These are phyloP conservation scores for Leptosphaerulina australis DNA, from an alignment of 2,329 filamentous ascomycete genomes.

Conservation along the genomic window DNA sequence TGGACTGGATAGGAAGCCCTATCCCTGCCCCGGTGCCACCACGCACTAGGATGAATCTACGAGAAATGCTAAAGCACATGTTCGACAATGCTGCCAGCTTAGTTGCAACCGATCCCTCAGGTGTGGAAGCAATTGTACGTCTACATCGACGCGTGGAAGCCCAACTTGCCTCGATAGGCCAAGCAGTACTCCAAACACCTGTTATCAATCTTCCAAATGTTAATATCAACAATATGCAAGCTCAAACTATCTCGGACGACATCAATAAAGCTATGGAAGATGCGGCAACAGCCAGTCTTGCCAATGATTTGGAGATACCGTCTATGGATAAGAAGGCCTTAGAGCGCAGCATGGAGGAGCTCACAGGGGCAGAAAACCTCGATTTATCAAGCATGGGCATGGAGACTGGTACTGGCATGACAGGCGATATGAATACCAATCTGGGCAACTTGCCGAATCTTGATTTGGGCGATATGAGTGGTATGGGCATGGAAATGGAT, in stretches of 20 bases:
- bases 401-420: conserved; percentile 30
- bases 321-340: conserved; percentile 43
- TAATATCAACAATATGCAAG: conserved; percentile 36
- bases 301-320: conserved; percentile 39
- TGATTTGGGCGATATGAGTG: conserved; percentile 38
- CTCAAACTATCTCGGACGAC: conserved; percentile 36
- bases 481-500: conserved; percentile 39
- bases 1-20: conserved; percentile 43
- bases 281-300: conserved; percentile 41
- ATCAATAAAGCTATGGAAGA: conserved; percentile 47
- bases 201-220: conserved; percentile 39
- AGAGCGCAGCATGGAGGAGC: conserved; percentile 41
- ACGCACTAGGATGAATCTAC: conserved; percentile 59
- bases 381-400: conserved; percentile 42
- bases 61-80: conserved; percentile 64
- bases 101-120: conserved; percentile 61
- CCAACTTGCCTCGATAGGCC: conserved; percentile 56
- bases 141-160: conserved; percentile 69
- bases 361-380: conserved; percentile 34
- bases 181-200: conserved; percentile 32
- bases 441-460: conserved; percentile 37
- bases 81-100: conserved; percentile 64
- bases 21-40: conserved; percentile 34
- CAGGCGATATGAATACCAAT: conserved; percentile 30
- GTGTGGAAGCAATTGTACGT: conserved; percentile 67